Base-by-base conservation (phyloP, 345 rosid genomes). In the Hibiscus tridactylites region DNA sequence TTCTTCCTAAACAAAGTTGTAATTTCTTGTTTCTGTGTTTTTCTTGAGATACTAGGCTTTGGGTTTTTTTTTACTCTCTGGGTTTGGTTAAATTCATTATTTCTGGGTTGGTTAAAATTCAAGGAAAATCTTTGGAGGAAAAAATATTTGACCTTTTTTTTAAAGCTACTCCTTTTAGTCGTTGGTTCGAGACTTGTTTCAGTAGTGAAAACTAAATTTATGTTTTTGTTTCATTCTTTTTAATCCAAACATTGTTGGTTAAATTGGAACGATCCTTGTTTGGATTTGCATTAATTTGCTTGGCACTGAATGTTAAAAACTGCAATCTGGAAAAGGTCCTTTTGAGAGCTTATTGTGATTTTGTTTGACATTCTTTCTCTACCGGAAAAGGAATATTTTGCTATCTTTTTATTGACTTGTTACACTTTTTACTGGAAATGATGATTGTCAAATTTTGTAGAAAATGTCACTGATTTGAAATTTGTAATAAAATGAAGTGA, bases 1-100 rank as follows among this genome's bases (percentile, higher is more conserved):
- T 61, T 73, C 46, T 65, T 65, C 29, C 57, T 16, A 54, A n/a
- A 16, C 50, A 26, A 68, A 50, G 71, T 50, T n/a, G 28, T 68
- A 68, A 15, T 5, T 13, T 60, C 47, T 44, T 61, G 31, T 61
- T 61, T 39, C 13, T 3, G 8, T 39, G 4, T 29, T 10, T 59
- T 59, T 59, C n/a, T 59, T 5, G 62, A 12, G 64, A 70, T 57
- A 21, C 15, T 33, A 35, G 3, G 71, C 17, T 65, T 62, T 76
- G 33, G 26, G 50, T 21, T 29, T 29, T 72, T 10, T 16, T 68
- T 35, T 70, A 26, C 46, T 57, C 13, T 71, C 54, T 42, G 17
- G 9, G 8, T 59, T 71, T 28, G 16, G 21, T 44, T 58, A 15
- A 13, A 15, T 59, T 58, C 60, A 26, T 21, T 54, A 56, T 26